Conservation (phyloP, 2,329 filamentous ascomycete genomes). For the Sclerotinia borealis region DNA sequence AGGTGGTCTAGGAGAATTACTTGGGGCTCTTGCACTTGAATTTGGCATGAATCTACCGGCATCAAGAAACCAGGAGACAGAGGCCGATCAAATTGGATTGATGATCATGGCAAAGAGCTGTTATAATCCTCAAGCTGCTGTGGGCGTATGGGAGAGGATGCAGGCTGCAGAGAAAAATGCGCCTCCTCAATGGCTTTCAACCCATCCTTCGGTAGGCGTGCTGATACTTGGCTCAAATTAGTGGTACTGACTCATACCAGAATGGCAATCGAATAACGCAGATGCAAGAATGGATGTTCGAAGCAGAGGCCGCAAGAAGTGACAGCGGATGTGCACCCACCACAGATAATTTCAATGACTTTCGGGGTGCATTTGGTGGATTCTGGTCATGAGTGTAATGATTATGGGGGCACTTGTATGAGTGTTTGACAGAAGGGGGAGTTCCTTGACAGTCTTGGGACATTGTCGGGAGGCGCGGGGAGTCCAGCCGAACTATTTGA, state of each 20-base stretch:
- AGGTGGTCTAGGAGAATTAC: conserved; percentile 20
- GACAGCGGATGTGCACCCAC: conserved; percentile 45
- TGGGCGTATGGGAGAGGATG: conserved; percentile 63
- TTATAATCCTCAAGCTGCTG: conserved; percentile 63
- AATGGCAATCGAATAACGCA: conserved; percentile 59
- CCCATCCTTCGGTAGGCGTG: conserved; percentile 62
- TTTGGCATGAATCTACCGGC: conserved; percentile 63
- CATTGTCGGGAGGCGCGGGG: neutral
- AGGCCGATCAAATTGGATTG: conserved; percentile 75
- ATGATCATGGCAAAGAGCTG: conserved; percentile 80
- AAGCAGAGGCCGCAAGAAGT: conserved; percentile 48
- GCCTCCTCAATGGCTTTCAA: conserved; percentile 66
- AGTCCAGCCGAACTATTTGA: neutral
- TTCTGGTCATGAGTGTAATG: conserved; percentile 1
- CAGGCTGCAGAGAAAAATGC: conserved; percentile 45
- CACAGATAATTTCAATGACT: neutral
- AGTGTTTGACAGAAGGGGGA: neutral
- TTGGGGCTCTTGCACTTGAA: conserved; percentile 39
- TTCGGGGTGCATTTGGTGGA: conserved; percentile 5
- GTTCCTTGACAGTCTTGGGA: neutral
- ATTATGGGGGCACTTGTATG: no score
- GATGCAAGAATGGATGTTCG: conserved; percentile 57
- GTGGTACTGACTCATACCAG: conserved; percentile 31
- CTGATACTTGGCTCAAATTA: neutral
- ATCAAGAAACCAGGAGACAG: conserved; percentile 64